Evolutionary conservation across 164 flowering plant species (phyloP).

Genomic region (Vitis riparia): DNA sequence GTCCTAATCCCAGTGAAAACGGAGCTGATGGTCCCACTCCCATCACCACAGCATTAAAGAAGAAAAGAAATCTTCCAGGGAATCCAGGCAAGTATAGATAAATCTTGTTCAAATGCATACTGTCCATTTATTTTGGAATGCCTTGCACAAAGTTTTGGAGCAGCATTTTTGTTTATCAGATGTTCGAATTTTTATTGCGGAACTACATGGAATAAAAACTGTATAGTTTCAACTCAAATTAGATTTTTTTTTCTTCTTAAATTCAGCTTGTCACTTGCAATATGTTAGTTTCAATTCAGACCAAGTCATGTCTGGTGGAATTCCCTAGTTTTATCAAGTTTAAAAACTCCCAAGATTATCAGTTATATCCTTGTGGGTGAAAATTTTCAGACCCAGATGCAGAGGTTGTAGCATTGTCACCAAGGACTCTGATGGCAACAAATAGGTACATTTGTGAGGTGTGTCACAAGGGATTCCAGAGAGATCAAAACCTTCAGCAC

Average conservation of each 20-base stretch:
- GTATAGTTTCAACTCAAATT: not conserved
- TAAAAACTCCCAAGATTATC: too few species aligned
- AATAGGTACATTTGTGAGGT: constrained; percentile 30
- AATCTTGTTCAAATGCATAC: not conserved
- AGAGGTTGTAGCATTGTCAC: constrained; percentile 29
- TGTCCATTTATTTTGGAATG: not conserved
- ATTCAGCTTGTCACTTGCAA: not conserved
- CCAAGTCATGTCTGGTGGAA: too few species aligned
- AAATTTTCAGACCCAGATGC: constrained; percentile 27
- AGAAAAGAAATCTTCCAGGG: constrained; percentile 41
- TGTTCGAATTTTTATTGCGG: too few species aligned
- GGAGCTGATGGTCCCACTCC: constrained; percentile 13
- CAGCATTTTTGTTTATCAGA: too few species aligned
- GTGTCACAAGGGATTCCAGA: constrained; percentile 32
- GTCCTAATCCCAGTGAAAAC: constrained; percentile 18
- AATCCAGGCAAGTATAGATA: constrained; percentile 35
- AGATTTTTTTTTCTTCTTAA: not conserved
- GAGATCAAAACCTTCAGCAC: constrained; percentile 34
- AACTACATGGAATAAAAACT: not conserved
- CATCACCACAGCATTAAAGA: constrained; percentile 18
- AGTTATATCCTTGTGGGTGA: too few species aligned
- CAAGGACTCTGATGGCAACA: constrained; percentile 28
- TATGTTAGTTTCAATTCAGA: not conserved
- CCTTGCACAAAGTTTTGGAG: not conserved
- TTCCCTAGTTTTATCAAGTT: too few species aligned